Base-by-base conservation (phyloP, 805 yeast genomes). In the Wickerhamiella slavikovae region DNA sequence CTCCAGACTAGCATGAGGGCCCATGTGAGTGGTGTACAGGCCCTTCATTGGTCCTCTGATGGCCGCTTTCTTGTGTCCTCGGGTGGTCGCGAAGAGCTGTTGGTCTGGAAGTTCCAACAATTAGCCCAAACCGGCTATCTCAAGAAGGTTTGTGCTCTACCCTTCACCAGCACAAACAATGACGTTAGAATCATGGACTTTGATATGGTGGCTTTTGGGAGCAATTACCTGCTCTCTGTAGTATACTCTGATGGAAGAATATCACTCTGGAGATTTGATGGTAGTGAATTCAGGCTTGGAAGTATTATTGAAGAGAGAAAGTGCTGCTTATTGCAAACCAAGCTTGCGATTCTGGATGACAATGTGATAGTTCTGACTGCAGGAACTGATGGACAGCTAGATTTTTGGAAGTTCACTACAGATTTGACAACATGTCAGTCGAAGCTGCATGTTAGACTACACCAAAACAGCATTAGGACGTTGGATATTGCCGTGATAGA, bases 151-250 rank as follows among this genome's bases (percentile, higher is more conserved):
- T 64, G 71, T 4, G 51, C 66, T 1, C 52, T 83, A 17, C 67
- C 66, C 3, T 68, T 79, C 1, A 54, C 62, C 1, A 49, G 60
- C 7, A 59, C 58, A 10, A 65, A 67, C 33, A 92, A 93, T 0
- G 96, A 89, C 48, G 57, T 89, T 36, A 60, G 98, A 38, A 70
- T 85, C 32, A 85, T 82, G 94, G 93, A 77, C 48, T 74, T 82
- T 73, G 66, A 4, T 15, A 19, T 18, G 20, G 36, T 60, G 10
- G 57, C 26, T 13, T 6, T 12, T 5, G 24, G 14, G 1, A 42
- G 40, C 4, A 30, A 47, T 3, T 64, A 67, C 38, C 39, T 69
- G 1, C 41, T 83, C 5, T 64, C 67, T 2, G 66, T 80, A 0
- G 92, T 75, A 0, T 89, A 79, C 45, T 83, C 95, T 0, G 83